These are phyloP conservation scores for Sclerotiophoma versabilis DNA, from an alignment of 2,329 filamentous ascomycete genomes.

Conservation along the genomic window DNA sequence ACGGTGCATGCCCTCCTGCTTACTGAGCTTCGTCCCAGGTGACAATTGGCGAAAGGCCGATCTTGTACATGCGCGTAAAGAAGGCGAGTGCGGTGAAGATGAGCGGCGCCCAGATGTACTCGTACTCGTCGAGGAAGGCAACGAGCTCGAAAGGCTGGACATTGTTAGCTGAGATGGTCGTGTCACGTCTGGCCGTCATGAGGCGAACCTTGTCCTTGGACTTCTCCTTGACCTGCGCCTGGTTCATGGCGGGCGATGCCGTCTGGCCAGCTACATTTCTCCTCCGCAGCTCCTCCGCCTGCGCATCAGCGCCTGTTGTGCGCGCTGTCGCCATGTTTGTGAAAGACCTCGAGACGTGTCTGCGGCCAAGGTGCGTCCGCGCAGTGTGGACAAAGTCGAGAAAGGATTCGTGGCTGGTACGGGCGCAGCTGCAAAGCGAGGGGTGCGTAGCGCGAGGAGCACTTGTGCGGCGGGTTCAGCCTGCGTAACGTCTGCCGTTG, in stretches of 20 bases:
- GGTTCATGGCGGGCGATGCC: constrained; percentile 38
- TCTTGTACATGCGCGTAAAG: constrained; percentile 73
- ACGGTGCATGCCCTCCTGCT: constrained; percentile 34
- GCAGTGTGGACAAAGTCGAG: constrained; percentile 6
- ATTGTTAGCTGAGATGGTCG: constrained; percentile 23
- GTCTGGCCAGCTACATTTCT: constrained; percentile 51
- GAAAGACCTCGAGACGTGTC: neutral
- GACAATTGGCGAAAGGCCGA: constrained; percentile 73
- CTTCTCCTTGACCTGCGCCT: constrained; percentile 52
- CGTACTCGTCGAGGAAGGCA: constrained; percentile 67
- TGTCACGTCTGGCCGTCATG: neutral
- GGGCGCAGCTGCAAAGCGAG: constrained; percentile 17
- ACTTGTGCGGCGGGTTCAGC: constrained; percentile 1
- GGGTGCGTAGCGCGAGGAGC: constrained; percentile 17
- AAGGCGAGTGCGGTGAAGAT: constrained; percentile 69
- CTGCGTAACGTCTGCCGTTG: constrained; percentile 9
- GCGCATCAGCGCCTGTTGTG: constrained; percentile 52
- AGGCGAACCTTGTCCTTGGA: constrained; percentile 55
- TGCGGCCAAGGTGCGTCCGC: neutral
- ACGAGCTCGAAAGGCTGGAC: constrained; percentile 62
- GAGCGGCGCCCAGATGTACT: constrained; percentile 68
- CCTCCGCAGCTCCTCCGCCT: constrained; percentile 54
- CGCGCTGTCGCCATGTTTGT: constrained; percentile 38
- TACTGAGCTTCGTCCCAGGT: constrained; percentile 81
- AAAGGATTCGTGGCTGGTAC: constrained; percentile 25